Percentiles rank a stretch among this genome's conserved stretches.
Evolutionary conservation across 208 protist species (phyloP).

Genomic region (Naegleria lovaniensis): DNA sequence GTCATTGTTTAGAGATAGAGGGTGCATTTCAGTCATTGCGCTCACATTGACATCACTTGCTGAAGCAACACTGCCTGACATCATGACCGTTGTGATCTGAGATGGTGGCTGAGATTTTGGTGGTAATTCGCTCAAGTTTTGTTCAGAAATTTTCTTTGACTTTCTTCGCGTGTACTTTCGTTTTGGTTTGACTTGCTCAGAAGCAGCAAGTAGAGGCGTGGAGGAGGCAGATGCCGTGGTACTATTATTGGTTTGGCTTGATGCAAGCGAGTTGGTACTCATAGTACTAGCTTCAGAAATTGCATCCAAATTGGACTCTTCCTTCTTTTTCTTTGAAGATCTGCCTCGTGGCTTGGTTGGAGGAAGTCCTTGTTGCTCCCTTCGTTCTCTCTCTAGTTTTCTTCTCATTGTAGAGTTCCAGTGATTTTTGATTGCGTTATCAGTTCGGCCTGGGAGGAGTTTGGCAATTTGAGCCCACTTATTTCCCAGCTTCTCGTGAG

Average conservation of each 20-base stretch:
- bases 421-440: constrained; percentile 68
- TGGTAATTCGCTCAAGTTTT: neutral
- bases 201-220: neutral
- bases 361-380: neutral
- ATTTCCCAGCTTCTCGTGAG: constrained; percentile 52
- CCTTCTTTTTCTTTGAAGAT: neutral
- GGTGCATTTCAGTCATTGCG: neutral
- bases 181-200: neutral
- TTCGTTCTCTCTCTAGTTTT: neutral
- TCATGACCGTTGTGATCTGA: neutral
- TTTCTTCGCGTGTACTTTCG: constrained; percentile 20
- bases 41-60: neutral
- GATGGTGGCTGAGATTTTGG: neutral
- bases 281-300: neutral
- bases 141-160: neutral
- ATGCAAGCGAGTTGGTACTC: neutral
- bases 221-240: neutral
- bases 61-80: neutral
- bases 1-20: neutral
- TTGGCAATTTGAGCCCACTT: constrained; percentile 66
- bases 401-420: constrained; percentile 65
- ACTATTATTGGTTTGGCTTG: neutral
- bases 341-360: neutral
- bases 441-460: constrained; percentile 53
- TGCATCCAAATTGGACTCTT: neutral